phyloP scores from a whole-genome alignment of 2,329 filamentous ascomycete species.

The Hypoxylon rubiginosum region DNA sequence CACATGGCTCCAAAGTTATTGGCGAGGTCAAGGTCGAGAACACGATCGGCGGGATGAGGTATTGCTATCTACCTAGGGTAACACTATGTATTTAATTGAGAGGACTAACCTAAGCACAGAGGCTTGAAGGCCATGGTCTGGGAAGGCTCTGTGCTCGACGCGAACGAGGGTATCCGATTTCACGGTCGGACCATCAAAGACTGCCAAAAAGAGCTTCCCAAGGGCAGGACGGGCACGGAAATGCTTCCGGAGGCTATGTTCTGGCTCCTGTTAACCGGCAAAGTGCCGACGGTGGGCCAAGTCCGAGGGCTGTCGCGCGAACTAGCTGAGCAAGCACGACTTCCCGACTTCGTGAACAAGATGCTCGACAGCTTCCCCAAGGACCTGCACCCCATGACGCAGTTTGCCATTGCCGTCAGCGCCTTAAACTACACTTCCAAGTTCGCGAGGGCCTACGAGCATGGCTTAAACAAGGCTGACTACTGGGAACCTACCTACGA shows the following conservation, averaged over 20 bases:
- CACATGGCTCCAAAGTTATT: conserved; percentile 83
- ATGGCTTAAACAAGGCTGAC: conserved; percentile 92
- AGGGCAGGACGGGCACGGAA: conserved; percentile 91
- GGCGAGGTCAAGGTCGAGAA: conserved; percentile 96
- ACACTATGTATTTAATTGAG: conserved; percentile 44
- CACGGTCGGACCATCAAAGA: conserved; percentile 98
- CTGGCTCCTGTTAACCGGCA: conserved; percentile 95
- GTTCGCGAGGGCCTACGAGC: conserved; percentile 93
- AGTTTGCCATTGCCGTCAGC: conserved; percentile 94
- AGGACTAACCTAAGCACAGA: conserved; percentile 49
- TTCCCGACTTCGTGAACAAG: conserved; percentile 86
- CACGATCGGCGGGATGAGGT: conserved; percentile 93
- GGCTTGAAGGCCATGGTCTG: conserved; percentile 98
- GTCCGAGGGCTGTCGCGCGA: conserved; percentile 86
- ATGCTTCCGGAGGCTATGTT: conserved; percentile 99
- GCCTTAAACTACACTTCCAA: conserved; percentile 95
- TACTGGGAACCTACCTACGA: conserved; percentile 99
- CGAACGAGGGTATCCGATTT: conserved; percentile 97
- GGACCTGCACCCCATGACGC: conserved; percentile 97
- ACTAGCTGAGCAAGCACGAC: conserved; percentile 85
- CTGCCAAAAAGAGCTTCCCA: conserved; percentile 93
- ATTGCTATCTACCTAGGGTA: conserved; percentile 21
- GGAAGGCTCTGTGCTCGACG: conserved; percentile 97
- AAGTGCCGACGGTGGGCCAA: conserved; percentile 87
- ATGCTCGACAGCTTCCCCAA: conserved; percentile 91